These are phyloP conservation scores for Cladosporium austrohemisphaericum DNA, from an alignment of 2,329 filamentous ascomycete genomes.

Conservation along the genomic window DNA sequence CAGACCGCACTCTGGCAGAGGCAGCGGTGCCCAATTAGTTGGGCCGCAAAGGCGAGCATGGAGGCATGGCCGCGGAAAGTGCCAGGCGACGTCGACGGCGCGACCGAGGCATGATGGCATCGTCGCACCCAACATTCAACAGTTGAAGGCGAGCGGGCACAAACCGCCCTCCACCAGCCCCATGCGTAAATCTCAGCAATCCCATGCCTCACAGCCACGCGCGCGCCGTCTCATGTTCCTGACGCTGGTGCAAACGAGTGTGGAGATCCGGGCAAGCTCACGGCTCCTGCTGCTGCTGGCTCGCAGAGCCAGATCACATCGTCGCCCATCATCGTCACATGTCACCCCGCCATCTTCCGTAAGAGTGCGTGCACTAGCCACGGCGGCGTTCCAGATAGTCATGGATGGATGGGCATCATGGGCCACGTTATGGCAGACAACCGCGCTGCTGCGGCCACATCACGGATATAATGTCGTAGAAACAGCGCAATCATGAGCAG, in stretches of 20 bases:
- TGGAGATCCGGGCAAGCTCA: slow-evolving; percentile 8
- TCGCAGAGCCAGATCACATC: slow-evolving; percentile 1
- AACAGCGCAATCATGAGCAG: not conserved
- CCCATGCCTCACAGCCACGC: slow-evolving; percentile 8
- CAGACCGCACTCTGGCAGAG: not conserved
- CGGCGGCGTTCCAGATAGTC: slow-evolving; percentile 1
- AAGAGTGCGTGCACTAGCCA: not conserved
- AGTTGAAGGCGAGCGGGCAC: not conserved
- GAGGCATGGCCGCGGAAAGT: not conserved
- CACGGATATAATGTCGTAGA: too few species aligned
- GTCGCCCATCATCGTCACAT: slow-evolving; percentile 1
- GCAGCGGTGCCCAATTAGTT: not conserved
- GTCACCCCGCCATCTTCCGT: not conserved
- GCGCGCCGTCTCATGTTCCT: slow-evolving; percentile 10
- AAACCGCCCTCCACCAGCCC: not conserved
- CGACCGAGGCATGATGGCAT: not conserved
- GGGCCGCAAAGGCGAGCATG: not conserved
- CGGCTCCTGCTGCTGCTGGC: slow-evolving; percentile 9
- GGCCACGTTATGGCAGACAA: too few species aligned
- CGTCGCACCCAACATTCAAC: not conserved
- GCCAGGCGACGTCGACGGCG: not conserved
- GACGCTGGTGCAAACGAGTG: slow-evolving; percentile 3
- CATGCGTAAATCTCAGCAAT: slow-evolving; percentile 10
- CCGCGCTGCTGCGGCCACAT: too few species aligned
- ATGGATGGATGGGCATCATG: too few species aligned